These are phyloP conservation scores for Excoecaria agallocha DNA, from an alignment of 345 rosid genomes.

Conservation along the genomic window DNA sequence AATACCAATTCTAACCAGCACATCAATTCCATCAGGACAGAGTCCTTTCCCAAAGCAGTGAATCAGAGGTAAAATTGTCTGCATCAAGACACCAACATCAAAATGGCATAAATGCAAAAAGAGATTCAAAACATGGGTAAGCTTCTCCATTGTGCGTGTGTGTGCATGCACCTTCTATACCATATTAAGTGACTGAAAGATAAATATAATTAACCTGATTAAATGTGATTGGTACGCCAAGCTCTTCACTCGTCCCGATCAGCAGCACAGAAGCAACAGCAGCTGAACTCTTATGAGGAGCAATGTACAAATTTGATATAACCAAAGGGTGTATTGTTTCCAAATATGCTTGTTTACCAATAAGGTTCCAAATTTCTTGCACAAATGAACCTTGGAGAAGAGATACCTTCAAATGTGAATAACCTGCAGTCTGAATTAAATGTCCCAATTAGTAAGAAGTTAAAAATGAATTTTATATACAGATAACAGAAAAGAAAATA, in stretches of 20 bases:
- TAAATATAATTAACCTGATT: constrained; percentile 63
- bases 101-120: constrained; percentile 17
- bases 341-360: constrained; percentile 78
- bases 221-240: constrained; percentile 78
- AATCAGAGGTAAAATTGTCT: constrained; percentile 89
- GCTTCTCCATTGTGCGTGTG: background rate
- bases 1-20: constrained; percentile 88
- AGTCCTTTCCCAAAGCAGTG: constrained; percentile 92
- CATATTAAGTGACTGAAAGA: constrained; percentile 17
- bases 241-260: constrained; percentile 91
- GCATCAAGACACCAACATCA: constrained; percentile 32
- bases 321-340: constrained; percentile 71
- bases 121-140: background rate
- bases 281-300: constrained; percentile 77
- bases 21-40: constrained; percentile 85
- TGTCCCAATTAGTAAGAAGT: constrained; percentile 27
- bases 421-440: constrained; percentile 74
- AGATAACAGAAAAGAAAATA: constrained; percentile 24
- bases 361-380: constrained; percentile 72
- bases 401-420: constrained; percentile 82
- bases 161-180: constrained; percentile 1
- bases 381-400: constrained; percentile 93
- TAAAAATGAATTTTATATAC: constrained; percentile 14
- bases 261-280: constrained; percentile 89
- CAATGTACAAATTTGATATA: constrained; percentile 67